phyloP scores from a whole-genome alignment of 495 filamentous ascomycete species.

The Clohesyomyces aquaticus region DNA sequence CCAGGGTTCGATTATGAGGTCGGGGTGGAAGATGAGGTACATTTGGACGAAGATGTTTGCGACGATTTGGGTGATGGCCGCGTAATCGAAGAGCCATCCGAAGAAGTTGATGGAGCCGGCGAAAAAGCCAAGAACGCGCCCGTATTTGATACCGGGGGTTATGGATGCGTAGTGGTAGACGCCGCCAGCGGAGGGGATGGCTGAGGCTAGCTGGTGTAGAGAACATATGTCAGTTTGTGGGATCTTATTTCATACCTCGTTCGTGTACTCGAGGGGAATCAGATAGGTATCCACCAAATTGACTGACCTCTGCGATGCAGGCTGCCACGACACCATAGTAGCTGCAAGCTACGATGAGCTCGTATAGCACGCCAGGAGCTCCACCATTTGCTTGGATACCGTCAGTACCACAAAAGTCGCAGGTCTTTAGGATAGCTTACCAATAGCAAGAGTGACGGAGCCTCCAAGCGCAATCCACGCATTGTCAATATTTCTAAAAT shows the following conservation, averaged over 20 bases:
- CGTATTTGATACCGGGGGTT: slow-evolving; percentile 68
- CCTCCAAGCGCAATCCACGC: slow-evolving; percentile 61
- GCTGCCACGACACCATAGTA: slow-evolving; percentile 38
- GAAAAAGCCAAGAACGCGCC: slow-evolving; percentile 73
- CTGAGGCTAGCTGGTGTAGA: slow-evolving; percentile 78
- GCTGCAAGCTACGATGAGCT: slow-evolving; percentile 34
- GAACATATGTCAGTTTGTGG: too few relatives aligned
- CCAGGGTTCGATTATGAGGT: slow-evolving; percentile 66
- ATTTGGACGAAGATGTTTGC: slow-evolving; percentile 61
- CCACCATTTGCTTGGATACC: slow-evolving; percentile 44
- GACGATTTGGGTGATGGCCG: slow-evolving; percentile 69
- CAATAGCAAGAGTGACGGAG: slow-evolving; percentile 57
- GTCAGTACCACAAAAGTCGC: too few relatives aligned
- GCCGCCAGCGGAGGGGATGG: slow-evolving; percentile 75
- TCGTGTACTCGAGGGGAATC: too few relatives aligned
- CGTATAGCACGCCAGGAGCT: slow-evolving; percentile 34
- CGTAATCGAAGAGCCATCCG: slow-evolving; percentile 71
- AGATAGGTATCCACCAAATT: too few relatives aligned
- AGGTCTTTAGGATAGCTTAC: too few relatives aligned
- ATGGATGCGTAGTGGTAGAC: slow-evolving; percentile 87
- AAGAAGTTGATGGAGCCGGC: slow-evolving; percentile 71
- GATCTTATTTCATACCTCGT: too few relatives aligned
- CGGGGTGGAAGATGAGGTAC: slow-evolving; percentile 73
- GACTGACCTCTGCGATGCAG: slow-evolving; percentile 40
- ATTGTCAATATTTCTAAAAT: slow-evolving; percentile 50